Evolutionary conservation across 768 basidiomycete species (phyloP), one percentile per base, ranked within the genome.

Genomic region (Polyporus arcularius): DNA sequence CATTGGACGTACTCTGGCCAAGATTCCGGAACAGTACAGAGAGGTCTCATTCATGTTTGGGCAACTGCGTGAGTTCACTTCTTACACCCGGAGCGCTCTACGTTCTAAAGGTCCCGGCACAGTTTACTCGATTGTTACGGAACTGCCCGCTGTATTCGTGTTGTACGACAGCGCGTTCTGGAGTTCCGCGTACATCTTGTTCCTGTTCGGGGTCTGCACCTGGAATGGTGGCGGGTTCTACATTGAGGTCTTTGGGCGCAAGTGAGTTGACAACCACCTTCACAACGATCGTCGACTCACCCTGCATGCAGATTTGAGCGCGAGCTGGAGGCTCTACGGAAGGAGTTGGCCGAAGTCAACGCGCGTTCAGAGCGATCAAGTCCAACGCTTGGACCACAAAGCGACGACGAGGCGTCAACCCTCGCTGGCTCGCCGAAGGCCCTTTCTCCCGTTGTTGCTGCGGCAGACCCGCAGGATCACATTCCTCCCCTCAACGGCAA

Each of bases 181-280:
- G 85, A 94, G 92, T 66, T 85, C 82, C 16, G 73, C 81, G 2
- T 97, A 94, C 76, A 75, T 98, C 26, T 75, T 96, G 41, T 65
- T 83, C 64, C 89, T 98, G 46, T 92, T 98, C 68, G 78, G 83
- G 15, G 92, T 94, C 47, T 90, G 90, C 60, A 94, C 90, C 0
- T 98, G 95, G 95, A 98, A 98, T 70, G 96, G 96, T 10, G 94
- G 91, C 26, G 92, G 92, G 1, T 97, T 88, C 79, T 97, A 97
- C 72, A 95, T 97, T 55, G 95, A 97, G 72, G 95, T 97, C 18
- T 97, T 96, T 70, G 95, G 95, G 31, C 86, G 95, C 76, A 96
- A 97, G 95, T 96, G 64, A 66, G 92, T 60, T 62, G 49, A 5
- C 9, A 28, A 21, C 15, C 4, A 28, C n/a, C 40, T 12, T 12